Conservation (phyloP, 768 basidiomycete genomes). For the Coprinopsis strossmayeri region DNA sequence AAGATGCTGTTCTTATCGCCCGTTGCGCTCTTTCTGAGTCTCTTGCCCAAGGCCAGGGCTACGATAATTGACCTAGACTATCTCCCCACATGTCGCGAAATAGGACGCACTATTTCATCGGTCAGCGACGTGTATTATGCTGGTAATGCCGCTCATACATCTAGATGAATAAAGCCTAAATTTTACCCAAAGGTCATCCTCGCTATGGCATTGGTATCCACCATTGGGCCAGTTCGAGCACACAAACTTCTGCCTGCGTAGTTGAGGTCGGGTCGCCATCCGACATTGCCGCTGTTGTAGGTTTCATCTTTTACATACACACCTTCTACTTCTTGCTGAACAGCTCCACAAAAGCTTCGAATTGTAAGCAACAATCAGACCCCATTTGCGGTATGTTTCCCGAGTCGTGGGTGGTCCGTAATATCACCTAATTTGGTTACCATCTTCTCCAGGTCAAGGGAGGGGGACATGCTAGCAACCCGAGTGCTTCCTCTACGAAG, state of each 20-base stretch:
- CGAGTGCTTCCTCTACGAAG: constrained; percentile 51
- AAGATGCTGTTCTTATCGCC: not conserved
- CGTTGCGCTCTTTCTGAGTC: not conserved
- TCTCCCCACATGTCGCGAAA: not conserved
- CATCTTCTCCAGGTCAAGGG: constrained; percentile 60
- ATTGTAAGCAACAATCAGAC: constrained; percentile 35
- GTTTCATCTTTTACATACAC: constrained; percentile 9
- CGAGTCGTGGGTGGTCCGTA: not conserved
- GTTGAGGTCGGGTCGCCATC: constrained; percentile 48
- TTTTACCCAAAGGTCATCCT: constrained; percentile 13
- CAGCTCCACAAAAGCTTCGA: constrained; percentile 29
- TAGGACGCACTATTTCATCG: constrained; percentile 4
- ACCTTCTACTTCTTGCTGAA: not conserved
- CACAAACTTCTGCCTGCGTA: constrained; percentile 37
- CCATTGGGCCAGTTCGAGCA: constrained; percentile 48
- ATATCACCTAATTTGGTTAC: too few relatives aligned
- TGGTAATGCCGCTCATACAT: constrained; percentile 26
- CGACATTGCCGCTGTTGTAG: constrained; percentile 43
- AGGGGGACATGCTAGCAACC: constrained; percentile 53
- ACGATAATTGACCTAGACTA: not conserved
- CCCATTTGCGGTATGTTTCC: constrained; percentile 45
- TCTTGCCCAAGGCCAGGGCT: not conserved
- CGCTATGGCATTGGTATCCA: constrained; percentile 35
- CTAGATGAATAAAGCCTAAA: not conserved
- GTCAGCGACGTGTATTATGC: constrained; percentile 40